These are phyloP conservation scores for Penicillium steckii DNA, from an alignment of 495 filamentous ascomycete genomes.

Conservation along the genomic window DNA sequence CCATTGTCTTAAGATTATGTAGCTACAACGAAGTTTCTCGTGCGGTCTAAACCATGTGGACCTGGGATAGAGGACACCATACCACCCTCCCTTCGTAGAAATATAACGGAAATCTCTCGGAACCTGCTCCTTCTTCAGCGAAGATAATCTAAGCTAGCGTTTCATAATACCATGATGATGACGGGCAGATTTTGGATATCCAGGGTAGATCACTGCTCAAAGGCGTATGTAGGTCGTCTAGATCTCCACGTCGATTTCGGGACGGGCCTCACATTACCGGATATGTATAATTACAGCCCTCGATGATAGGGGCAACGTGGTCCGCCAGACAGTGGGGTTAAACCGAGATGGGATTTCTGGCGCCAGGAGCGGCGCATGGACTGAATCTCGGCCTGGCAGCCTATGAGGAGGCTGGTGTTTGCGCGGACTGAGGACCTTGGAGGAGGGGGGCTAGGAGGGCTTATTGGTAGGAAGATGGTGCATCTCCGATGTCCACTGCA, in stretches of 20 bases:
- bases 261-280: conserved; percentile 23
- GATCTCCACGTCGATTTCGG: conserved; percentile 12
- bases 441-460: conserved; percentile 18
- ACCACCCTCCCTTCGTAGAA: background rate
- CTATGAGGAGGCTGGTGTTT: conserved; percentile 22
- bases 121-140: too few species aligned
- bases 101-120: too few species aligned
- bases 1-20: conserved; percentile 9
- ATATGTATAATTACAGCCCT: conserved; percentile 13
- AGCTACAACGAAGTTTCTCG: background rate
- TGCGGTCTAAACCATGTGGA: background rate
- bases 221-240: background rate
- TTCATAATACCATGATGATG: conserved; percentile 7
- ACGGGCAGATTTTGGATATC: conserved; percentile 7
- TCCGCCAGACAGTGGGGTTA: conserved; percentile 1
- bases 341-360: conserved; percentile 15
- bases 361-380: conserved; percentile 24
- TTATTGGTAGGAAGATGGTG: conserved; percentile 21
- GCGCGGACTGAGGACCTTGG: conserved; percentile 26
- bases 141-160: too few species aligned
- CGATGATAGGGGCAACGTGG: background rate
- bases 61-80: background rate
- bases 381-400: conserved; percentile 10
- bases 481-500: conserved; percentile 1
- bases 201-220: conserved; percentile 4